These are phyloP conservation scores for Chenopodium album DNA, from an alignment of 148 eudicot genomes.

Conservation along the genomic window DNA sequence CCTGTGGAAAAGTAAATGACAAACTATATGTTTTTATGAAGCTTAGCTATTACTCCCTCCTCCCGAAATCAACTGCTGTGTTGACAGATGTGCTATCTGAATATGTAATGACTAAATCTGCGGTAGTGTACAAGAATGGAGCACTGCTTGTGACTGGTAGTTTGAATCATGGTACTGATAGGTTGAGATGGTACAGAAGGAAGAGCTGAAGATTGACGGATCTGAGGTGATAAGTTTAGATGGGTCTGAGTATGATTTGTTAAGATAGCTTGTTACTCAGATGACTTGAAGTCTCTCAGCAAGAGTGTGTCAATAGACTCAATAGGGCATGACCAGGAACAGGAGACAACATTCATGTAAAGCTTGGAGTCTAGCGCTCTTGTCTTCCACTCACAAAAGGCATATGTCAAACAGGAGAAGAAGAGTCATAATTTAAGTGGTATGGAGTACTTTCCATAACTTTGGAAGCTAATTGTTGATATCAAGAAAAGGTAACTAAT, in stretches of 20 bases:
- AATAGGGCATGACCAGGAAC: neutral
- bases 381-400: neutral
- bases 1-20: neutral
- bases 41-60: neutral
- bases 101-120: no score
- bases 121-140: neutral
- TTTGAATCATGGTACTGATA: neutral
- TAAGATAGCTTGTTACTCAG: neutral
- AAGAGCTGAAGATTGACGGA: neutral
- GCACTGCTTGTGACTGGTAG: neutral
- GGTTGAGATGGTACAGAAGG: neutral
- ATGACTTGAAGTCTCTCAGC: neutral
- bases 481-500: neutral
- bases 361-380: neutral
- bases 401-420: neutral
- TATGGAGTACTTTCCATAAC: neutral
- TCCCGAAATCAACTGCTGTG: no score
- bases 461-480: neutral
- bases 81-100: no score
- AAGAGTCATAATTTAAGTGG: neutral
- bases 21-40: neutral
- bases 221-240: neutral
- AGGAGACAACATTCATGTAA: neutral
- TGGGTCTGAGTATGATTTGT: neutral
- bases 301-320: neutral